phyloP scores from a whole-genome alignment of 345 rosid genomes.

The Turritis glabra region DNA sequence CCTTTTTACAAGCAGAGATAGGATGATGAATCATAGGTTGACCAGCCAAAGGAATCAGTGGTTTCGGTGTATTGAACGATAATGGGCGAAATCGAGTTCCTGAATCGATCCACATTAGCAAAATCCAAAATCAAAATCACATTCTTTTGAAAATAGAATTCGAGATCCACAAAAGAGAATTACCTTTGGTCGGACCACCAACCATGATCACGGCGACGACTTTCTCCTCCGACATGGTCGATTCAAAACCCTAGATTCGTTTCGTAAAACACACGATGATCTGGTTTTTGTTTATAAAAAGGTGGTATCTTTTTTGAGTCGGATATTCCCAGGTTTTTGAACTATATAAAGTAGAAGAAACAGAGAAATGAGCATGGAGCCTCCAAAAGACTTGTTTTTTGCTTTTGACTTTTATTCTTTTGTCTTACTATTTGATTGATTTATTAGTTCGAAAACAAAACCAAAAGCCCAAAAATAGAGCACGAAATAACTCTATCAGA shows the following conservation, averaged over 20 bases:
- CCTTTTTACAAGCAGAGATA: conserved; percentile 88
- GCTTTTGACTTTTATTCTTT: too few relatives aligned
- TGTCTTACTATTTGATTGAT: too few relatives aligned
- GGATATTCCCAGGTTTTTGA: conserved; percentile 10
- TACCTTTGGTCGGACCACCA: conserved; percentile 89
- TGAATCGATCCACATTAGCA: conserved; percentile 27
- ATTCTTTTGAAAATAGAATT: not conserved
- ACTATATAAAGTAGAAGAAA: not conserved
- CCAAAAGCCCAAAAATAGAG: too few relatives aligned
- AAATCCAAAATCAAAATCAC: not conserved
- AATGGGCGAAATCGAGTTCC: conserved; percentile 85
- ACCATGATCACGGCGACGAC: conserved; percentile 90
- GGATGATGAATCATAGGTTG: conserved; percentile 94
- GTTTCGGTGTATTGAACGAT: conserved; percentile 78
- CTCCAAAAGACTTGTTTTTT: too few relatives aligned
- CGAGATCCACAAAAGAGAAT: not conserved
- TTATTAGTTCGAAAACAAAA: too few relatives aligned
- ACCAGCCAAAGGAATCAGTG: conserved; percentile 81
- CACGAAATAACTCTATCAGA: too few relatives aligned
- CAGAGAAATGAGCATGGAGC: not conserved
- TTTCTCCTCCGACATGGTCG: conserved; percentile 51
- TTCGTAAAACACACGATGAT: not conserved
- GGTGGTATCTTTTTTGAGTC: conserved; percentile 11
- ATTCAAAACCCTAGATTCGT: conserved; percentile 30
- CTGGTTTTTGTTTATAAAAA: not conserved